Base-by-base conservation (phyloP, 768 basidiomycete species). In the Termitomyces sp. region DNA sequence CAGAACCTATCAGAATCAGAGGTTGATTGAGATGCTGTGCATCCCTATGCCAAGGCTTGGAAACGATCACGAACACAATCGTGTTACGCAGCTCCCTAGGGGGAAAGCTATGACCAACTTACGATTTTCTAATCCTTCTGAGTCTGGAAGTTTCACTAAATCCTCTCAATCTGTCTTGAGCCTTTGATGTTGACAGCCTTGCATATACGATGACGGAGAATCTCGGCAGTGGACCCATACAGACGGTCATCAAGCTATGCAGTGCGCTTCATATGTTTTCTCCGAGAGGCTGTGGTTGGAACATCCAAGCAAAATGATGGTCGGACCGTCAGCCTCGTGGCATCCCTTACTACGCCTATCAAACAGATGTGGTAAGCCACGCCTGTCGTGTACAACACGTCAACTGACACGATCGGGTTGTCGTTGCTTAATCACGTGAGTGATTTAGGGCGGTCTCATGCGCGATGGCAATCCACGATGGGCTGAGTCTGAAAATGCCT, bases 401-500 rank as follows among this genome's bases (percentile, higher is more conserved):
- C n/a, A n/a, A n/a, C n/a, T n/a, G n/a, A n/a, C n/a, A n/a, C n/a
- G n/a, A n/a, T n/a, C n/a, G n/a, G 29, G 29, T 7, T 7, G 29
- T 29, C 29, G 29, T n/a, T 16, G 19, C 6, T 34, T 7, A 40
- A 32, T 56, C 58, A 62, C 58, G 51, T 43, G 61, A 16, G 11
- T 2, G 0, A 4, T 55, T 61, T 56, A 63, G 62, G 62, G 62
- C n/a, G 17, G 55, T 32, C 49, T 32, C 50, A 44, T 55, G 53
- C 60, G 62, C 58, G 62, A 21, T 55, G 45, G 48, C 55, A 47
- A 37, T 37, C 32, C 5, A 35, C 48, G 49, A 50, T 50, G 49
- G 34, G 34, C 59, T 58, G 62, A 63, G 59, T 58, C 45, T 53
- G 42, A 56, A 60, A 51, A 56, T 25, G 14, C 14, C 42, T 47